Conservation (phyloP, 163 green algal species). For the Scenedesmus sp. region DNA sequence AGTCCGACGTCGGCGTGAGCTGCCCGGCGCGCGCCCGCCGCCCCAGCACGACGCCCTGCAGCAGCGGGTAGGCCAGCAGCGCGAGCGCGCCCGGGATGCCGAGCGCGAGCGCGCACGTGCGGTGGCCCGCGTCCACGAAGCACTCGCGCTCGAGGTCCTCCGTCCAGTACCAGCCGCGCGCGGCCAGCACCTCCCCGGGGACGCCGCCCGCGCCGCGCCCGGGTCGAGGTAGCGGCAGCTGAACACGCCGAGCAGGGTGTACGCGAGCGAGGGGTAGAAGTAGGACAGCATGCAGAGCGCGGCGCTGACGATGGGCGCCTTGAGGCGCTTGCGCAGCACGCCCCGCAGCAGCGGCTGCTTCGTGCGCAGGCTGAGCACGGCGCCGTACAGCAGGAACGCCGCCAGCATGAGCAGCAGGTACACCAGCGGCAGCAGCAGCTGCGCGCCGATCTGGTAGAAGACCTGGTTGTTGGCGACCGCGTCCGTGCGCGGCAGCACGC, state of each 20-base stretch:
- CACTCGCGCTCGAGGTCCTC: conserved; percentile 27
- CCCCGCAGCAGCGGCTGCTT: neutral
- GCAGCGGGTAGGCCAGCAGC: conserved; percentile 41
- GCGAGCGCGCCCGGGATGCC: conserved; percentile 34
- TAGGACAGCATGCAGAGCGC: conserved; percentile 37
- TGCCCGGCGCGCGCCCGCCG: neutral
- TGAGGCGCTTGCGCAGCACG: neutral
- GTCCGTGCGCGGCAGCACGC: conserved; percentile 19
- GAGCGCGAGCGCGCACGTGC: neutral
- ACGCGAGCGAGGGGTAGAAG: conserved; percentile 49
- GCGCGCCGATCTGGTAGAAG: neutral
- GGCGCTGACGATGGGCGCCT: conserved; percentile 1
- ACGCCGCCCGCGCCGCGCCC: neutral
- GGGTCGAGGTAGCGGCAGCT: conserved; percentile 40
- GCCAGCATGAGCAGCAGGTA: conserved; percentile 23
- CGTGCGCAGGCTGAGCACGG: neutral
- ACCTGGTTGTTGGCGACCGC: neutral
- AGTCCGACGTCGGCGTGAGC: conserved; percentile 4
- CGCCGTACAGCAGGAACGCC: neutral
- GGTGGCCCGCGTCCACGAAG: conserved; percentile 25
- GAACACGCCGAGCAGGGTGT: conserved; percentile 39
- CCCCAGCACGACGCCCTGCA: conserved; percentile 4
- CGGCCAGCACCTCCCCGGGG: conserved; percentile 31
- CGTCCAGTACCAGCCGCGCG: conserved; percentile 42
- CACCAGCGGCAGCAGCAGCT: conserved; percentile 7